Evolutionary conservation across 768 basidiomycete species (phyloP).

Genomic region (Leucocoprinus leucothites): DNA sequence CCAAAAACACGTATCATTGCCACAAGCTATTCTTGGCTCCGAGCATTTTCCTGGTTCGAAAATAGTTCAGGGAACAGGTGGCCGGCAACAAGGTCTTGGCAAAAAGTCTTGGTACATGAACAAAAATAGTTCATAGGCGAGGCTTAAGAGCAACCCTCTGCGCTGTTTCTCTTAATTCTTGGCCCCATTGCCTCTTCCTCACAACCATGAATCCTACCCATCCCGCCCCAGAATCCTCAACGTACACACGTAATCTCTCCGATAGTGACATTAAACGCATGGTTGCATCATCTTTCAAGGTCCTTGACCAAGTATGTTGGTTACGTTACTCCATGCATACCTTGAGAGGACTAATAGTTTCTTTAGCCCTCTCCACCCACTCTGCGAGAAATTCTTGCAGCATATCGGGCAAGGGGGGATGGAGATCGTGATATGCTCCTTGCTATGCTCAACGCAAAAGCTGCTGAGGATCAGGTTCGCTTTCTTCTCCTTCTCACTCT

Average conservation of each 20-base stretch:
- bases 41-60: slow-evolving; percentile 33
- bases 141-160: slow-evolving; percentile 43
- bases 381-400: slow-evolving; percentile 81
- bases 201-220: slow-evolving; percentile 33
- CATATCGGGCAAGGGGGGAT: slow-evolving; percentile 82
- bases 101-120: slow-evolving; percentile 40
- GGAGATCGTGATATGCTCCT: slow-evolving; percentile 92
- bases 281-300: slow-evolving; percentile 33
- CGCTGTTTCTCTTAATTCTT: slow-evolving; percentile 34
- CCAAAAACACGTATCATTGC: slow-evolving; percentile 4
- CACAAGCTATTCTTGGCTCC: slow-evolving; percentile 24
- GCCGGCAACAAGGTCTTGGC: slow-evolving; percentile 35
- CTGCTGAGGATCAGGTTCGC: slow-evolving; percentile 87
- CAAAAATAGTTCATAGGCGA: slow-evolving; percentile 43
- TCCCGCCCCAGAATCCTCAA: slow-evolving; percentile 25
- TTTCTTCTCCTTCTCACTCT: background rate
- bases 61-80: slow-evolving; percentile 33
- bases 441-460: slow-evolving; percentile 88
- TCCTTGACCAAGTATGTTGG: slow-evolving; percentile 40
- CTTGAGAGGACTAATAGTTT: slow-evolving; percentile 13
- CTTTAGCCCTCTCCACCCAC: slow-evolving; percentile 72
- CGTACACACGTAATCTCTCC: slow-evolving; percentile 20
- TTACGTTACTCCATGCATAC: slow-evolving; percentile 18
- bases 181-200: slow-evolving; percentile 32
- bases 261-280: slow-evolving; percentile 34